Base-by-base conservation (phyloP, 768 basidiomycete genomes). In the Tricholoma sp. region DNA sequence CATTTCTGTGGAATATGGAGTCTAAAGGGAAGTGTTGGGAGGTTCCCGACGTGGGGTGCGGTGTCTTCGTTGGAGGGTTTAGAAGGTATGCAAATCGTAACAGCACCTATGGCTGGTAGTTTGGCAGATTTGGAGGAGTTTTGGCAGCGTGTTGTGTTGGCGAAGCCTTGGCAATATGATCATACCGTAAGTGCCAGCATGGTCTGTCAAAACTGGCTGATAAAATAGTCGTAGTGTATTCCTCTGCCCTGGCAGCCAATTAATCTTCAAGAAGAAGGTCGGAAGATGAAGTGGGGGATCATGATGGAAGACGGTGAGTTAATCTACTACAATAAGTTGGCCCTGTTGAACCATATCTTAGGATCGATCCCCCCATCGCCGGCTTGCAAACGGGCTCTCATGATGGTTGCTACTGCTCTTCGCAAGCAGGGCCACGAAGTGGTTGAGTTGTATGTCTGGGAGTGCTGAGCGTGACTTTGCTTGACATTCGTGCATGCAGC, bases 1-100 rank as follows among this genome's bases (percentile, higher is more conserved):
- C 84, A 88, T 60, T 88, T 84, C 61, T 87, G 86, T 59, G 89
- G 88, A 1, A 71, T 86, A 1, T 89, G 82, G 74, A 76, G 82
- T 45, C 74, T 88, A 62, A 86, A 84, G 64, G 76, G 81, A 9
- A 85, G 84, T 62, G 70, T 72, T 55, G 77, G 82, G 41, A 74
- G 87, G 55, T 84, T 87, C 62, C 80, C 83, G 5, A 74, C 69
- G 32, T 76, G 76, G 61, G 84, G 85, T 1, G 77, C 73, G 49
- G 63, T 57, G 18, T 69, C 80, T 47, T 68, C 75, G 11, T 71
- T 83, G 63, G 71, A 73, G 49, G 88, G 86, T 1, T 71, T 85
- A 55, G 84, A 88, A 62, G 79, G 79, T 4, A 61, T 89, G 9
- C 79, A 77, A 0, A 69, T 80, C 12, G 71, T 83, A 14, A 74